A percentile compares a stretch with the other conserved stretches of the same genome.
These are phyloP conservation scores for Saturnispora gosingensis DNA, from an alignment of 805 yeast genomes.

Conservation along the genomic window DNA sequence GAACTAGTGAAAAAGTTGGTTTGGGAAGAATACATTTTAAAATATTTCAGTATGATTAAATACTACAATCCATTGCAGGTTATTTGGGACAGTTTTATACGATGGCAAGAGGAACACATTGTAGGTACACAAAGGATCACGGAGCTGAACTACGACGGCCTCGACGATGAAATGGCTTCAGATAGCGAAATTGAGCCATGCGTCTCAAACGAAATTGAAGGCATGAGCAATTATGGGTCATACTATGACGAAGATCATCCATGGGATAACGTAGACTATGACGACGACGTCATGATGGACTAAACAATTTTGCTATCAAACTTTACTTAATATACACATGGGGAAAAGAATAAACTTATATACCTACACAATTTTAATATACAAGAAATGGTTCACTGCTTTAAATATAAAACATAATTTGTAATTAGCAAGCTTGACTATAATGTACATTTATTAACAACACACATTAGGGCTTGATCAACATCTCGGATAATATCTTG, in stretches of 20 bases:
- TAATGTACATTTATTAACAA: constrained; percentile 7
- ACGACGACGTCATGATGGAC: constrained; percentile 9
- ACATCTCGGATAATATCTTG: constrained; percentile 43
- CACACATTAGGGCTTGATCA: constrained; percentile 29
- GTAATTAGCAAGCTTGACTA: not conserved
- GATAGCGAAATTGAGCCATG: not conserved
- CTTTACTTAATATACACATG: not conserved
- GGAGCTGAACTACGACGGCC: constrained; percentile 9
- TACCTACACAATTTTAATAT: not conserved
- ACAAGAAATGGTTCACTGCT: not conserved
- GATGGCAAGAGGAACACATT: constrained; percentile 7
- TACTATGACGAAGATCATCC: constrained; percentile 11
- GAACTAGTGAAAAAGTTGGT: constrained; percentile 9
- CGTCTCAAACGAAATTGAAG: constrained; percentile 1
- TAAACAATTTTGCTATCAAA: not conserved
- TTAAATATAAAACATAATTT: not conserved
- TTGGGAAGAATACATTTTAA: constrained; percentile 13
- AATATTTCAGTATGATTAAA: constrained; percentile 14
- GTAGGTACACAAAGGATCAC: constrained; percentile 1
- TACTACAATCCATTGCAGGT: constrained; percentile 14
- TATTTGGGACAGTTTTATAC: constrained; percentile 11
- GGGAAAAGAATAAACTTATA: not conserved
- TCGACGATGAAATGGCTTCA: constrained; percentile 3
- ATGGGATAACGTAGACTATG: constrained; percentile 6
- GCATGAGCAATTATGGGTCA: constrained; percentile 13